Percentiles rank a stretch among this genome's conserved stretches.
Conservation (phyloP, 441 rosid genomes). For the Viola pubescens region DNA sequence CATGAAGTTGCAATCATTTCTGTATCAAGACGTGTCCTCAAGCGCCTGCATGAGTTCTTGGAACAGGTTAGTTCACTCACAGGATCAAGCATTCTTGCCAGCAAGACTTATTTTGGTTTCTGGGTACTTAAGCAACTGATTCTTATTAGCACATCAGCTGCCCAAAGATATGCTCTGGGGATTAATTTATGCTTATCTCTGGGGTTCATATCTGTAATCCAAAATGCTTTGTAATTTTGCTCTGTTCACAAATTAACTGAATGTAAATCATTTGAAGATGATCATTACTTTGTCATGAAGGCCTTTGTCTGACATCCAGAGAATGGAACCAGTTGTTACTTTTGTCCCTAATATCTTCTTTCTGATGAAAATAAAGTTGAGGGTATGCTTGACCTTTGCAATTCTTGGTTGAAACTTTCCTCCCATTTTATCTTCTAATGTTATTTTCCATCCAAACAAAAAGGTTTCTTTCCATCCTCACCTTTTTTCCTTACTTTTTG, state of each 20-base stretch:
- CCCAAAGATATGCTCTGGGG: not conserved
- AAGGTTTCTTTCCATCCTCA: no score
- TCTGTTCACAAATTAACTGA: not conserved
- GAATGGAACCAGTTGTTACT: no score
- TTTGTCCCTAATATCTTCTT: no score
- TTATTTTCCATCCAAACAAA: no score
- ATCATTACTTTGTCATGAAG: no score
- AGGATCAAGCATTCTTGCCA: slow-evolving; percentile 3
- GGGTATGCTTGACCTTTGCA: no score
- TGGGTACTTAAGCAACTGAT: not conserved
- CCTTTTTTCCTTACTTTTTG: no score
- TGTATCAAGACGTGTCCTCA: slow-evolving; percentile 72
- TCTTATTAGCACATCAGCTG: not conserved
- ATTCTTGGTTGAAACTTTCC: no score
- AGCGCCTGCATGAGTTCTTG: slow-evolving; percentile 70
- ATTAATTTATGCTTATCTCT: not conserved
- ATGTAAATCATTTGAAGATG: not conserved
- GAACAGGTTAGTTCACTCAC: slow-evolving; percentile 53
- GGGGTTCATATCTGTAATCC: not conserved
- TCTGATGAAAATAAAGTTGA: no score
- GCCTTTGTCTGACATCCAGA: no score
- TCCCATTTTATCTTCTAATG: no score
- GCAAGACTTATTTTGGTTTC: not conserved
- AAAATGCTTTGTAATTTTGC: not conserved
- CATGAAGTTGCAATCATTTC: slow-evolving; percentile 77